These are phyloP conservation scores for Pythium apleroticum DNA, from an alignment of 352 stramenopile genomes.

Conservation along the genomic window DNA sequence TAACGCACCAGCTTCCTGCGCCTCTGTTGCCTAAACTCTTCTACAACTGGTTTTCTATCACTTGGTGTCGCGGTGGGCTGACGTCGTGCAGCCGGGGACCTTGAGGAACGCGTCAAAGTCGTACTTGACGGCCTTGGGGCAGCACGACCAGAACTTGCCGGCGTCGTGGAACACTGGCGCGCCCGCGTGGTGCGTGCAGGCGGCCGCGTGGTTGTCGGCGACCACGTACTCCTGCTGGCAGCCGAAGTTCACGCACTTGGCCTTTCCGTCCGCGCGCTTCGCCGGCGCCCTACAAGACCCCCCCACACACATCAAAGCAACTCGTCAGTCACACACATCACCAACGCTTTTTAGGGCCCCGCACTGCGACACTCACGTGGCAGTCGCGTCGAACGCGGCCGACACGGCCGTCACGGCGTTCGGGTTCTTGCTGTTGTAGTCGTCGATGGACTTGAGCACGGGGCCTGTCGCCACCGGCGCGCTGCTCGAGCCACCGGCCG, in stretches of 20 bases:
- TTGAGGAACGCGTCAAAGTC: constrained; percentile 94
- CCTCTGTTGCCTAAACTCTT: constrained; percentile 6
- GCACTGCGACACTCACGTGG: constrained; percentile 26
- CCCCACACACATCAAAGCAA: too few species aligned
- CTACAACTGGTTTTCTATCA: constrained; percentile 22
- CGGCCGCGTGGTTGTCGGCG: constrained; percentile 72
- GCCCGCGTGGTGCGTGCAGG: constrained; percentile 86
- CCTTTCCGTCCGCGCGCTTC: constrained; percentile 85
- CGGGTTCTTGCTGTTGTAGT: constrained; percentile 91
- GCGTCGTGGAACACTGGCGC: constrained; percentile 93
- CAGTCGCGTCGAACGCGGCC: constrained; percentile 56
- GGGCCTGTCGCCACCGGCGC: constrained; percentile 27
- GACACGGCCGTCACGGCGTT: constrained; percentile 86
- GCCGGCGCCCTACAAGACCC: constrained; percentile 37
- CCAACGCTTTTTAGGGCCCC: too few species aligned
- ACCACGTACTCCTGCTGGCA: constrained; percentile 92
- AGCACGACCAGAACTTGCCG: constrained; percentile 94
- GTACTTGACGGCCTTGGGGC: constrained; percentile 92
- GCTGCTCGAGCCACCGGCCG: constrained; percentile 16
- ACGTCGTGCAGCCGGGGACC: constrained; percentile 83
- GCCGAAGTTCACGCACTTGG: constrained; percentile 88
- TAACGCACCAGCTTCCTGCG: too few species aligned
- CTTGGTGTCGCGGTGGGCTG: constrained; percentile 80
- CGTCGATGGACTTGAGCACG: constrained; percentile 90
- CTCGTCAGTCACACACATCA: too few species aligned